Conservation (phyloP, 305 asterid species). For the Striga hermonthica region DNA sequence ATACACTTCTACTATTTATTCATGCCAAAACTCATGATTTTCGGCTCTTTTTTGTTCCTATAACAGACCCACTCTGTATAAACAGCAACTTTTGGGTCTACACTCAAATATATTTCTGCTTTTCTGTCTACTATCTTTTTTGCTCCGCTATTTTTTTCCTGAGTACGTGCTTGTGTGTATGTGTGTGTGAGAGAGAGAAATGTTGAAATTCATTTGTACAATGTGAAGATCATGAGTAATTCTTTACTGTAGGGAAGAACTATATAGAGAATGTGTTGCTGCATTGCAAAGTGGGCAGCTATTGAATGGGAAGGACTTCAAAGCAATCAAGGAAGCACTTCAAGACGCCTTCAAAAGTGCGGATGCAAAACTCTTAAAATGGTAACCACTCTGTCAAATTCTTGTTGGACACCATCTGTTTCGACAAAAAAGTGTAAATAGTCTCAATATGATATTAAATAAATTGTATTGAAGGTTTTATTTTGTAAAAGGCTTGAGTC, state of each 20-base stretch:
- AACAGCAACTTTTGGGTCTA: no score
- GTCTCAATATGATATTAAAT: constrained; percentile 41
- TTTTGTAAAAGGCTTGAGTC: constrained; percentile 93
- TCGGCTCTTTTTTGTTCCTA: no score
- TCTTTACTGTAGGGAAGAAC: constrained; percentile 66
- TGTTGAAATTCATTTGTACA: background rate
- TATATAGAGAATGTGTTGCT: constrained; percentile 67
- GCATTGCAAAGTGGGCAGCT: constrained; percentile 71
- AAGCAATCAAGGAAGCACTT: constrained; percentile 57
- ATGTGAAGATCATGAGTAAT: background rate
- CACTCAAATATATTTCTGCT: no score
- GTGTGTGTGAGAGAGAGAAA: no score
- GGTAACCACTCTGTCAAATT: constrained; percentile 39
- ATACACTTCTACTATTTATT: no score
- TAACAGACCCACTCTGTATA: no score
- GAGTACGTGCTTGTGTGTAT: no score
- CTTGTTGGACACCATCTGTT: constrained; percentile 4
- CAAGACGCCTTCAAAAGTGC: constrained; percentile 67
- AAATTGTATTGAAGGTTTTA: constrained; percentile 64
- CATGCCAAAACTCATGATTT: no score
- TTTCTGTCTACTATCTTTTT: no score
- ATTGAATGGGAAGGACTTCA: constrained; percentile 53
- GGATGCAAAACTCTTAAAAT: constrained; percentile 65
- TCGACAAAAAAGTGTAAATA: constrained; percentile 2
- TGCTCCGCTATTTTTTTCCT: no score